Conservation (phyloP, 2,329 filamentous ascomycete species). For the Xylariaceae sp. region DNA sequence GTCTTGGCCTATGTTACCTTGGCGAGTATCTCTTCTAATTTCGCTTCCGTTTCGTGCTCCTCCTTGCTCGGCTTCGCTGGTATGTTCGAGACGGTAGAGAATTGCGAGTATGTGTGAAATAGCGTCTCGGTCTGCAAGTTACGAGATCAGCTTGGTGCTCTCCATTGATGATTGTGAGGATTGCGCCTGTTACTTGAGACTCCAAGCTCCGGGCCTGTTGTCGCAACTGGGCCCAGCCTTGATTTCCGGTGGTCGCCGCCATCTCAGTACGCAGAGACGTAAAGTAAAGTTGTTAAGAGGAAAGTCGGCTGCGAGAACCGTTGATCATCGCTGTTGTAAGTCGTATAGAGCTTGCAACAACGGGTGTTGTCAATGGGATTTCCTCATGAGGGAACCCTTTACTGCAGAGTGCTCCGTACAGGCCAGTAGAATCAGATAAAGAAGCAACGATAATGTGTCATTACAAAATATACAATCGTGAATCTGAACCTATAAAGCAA, state of each 20-base stretch:
- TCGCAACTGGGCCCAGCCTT: slow-evolving; percentile 90
- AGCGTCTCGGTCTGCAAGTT: slow-evolving; percentile 73
- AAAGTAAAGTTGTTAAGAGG: slow-evolving; percentile 5
- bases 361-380: background rate
- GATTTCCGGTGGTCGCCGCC: slow-evolving; percentile 56
- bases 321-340: slow-evolving; percentile 9
- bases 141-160: slow-evolving; percentile 3
- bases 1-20: slow-evolving; percentile 56
- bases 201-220: slow-evolving; percentile 89
- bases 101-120: slow-evolving; percentile 89
- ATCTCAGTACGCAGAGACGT: slow-evolving; percentile 39
- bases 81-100: slow-evolving; percentile 77
- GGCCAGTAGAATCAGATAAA: background rate
- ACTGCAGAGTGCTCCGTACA: background rate
- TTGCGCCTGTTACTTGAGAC: slow-evolving; percentile 68
- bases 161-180: background rate
- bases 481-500: background rate
- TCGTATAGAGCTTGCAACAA: slow-evolving; percentile 11
- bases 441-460: background rate
- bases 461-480: background rate
- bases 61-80: slow-evolving; percentile 84
- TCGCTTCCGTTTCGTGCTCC: slow-evolving; percentile 76
- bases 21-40: slow-evolving; percentile 82
- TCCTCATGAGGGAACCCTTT: too few relatives aligned
- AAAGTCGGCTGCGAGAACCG: slow-evolving; percentile 2